A percentile compares a stretch with the other conserved stretches of the same genome.
These are phyloP conservation scores for Epicoccum nigrum DNA, from an alignment of 2,329 filamentous ascomycete genomes.

Conservation along the genomic window DNA sequence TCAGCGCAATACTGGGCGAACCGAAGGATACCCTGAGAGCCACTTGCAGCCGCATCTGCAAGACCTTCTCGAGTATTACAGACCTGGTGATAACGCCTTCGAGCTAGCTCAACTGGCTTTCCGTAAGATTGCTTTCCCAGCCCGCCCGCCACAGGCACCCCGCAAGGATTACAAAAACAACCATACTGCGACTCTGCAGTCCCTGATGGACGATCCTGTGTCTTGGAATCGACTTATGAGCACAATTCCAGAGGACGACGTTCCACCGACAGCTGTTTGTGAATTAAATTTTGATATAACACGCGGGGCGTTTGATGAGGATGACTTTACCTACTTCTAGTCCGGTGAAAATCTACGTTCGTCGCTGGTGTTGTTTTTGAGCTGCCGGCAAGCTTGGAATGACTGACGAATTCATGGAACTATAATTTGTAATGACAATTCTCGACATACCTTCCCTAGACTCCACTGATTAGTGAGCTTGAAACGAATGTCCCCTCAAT, in stretches of 20 bases:
- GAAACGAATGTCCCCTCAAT: not conserved
- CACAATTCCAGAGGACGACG: constrained; percentile 18
- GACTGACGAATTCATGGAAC: not conserved
- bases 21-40: constrained; percentile 39
- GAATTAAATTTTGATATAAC: constrained; percentile 6
- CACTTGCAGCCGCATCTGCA: constrained; percentile 30
- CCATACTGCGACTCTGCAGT: constrained; percentile 1
- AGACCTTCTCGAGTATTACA: constrained; percentile 39
- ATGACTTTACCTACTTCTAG: not conserved
- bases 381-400: not conserved
- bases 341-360: too few species aligned
- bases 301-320: not conserved
- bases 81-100: constrained; percentile 16
- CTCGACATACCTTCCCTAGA: too few species aligned
- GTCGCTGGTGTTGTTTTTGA: not conserved
- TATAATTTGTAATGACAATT: constrained; percentile 4
- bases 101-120: constrained; percentile 25
- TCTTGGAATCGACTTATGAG: constrained; percentile 8
- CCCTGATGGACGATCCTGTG: constrained; percentile 2
- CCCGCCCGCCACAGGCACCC: constrained; percentile 18
- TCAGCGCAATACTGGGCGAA: constrained; percentile 29
- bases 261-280: constrained; percentile 6
- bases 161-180: constrained; percentile 20
- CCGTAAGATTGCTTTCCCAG: constrained; percentile 19
- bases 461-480: not conserved